Conservation (phyloP, 345 rosid species). For the Dovyalis caffra region DNA sequence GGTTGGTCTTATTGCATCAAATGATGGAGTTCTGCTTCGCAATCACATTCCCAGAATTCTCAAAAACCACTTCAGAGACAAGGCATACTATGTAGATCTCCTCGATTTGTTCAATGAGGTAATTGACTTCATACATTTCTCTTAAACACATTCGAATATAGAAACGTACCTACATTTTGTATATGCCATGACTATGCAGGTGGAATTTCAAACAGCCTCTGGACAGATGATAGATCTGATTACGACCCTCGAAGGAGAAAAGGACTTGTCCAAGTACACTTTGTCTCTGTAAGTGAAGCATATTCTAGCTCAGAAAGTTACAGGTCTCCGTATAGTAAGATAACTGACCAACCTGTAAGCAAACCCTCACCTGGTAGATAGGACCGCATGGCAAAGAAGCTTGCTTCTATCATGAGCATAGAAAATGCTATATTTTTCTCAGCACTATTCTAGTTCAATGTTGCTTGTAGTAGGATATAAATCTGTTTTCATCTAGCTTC, state of each 20-base stretch:
- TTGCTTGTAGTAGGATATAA: background rate
- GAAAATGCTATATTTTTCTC: background rate
- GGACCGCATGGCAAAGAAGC: background rate
- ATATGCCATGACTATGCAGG: slow-evolving; percentile 21
- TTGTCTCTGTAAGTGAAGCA: slow-evolving; percentile 33
- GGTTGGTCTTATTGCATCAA: slow-evolving; percentile 45
- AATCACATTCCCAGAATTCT: slow-evolving; percentile 66
- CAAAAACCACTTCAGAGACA: slow-evolving; percentile 50
- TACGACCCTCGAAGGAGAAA: slow-evolving; percentile 45
- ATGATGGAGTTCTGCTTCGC: slow-evolving; percentile 60
- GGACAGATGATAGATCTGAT: slow-evolving; percentile 52
- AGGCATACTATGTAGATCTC: slow-evolving; percentile 58
- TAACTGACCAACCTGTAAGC: background rate
- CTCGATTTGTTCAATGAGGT: slow-evolving; percentile 69
- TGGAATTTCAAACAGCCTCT: slow-evolving; percentile 46
- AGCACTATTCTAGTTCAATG: background rate
- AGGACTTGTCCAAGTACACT: slow-evolving; percentile 38
- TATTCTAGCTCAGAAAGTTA: background rate
- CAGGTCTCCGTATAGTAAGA: background rate
- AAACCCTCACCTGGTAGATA: background rate
- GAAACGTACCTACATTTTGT: background rate
- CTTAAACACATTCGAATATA: background rate
- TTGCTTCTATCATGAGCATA: background rate
- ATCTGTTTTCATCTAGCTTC: no score
- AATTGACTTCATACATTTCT: background rate